These are phyloP conservation scores for Oryza coarctata DNA, from an alignment of 176 grass and related monocot genomes.

Conservation along the genomic window DNA sequence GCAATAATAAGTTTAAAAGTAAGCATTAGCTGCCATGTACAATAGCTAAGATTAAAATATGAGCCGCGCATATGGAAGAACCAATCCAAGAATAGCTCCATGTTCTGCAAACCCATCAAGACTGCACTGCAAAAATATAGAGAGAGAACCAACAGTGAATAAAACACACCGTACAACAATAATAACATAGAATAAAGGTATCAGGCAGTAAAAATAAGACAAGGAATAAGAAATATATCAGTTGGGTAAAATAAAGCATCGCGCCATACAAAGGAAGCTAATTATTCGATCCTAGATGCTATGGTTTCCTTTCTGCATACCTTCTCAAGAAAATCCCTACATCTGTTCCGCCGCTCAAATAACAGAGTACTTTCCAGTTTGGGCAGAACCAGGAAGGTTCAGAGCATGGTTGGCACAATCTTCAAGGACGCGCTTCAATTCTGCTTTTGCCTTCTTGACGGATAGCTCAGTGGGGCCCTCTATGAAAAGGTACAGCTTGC, in stretches of 20 bases:
- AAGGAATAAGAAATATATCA: constrained; percentile 22
- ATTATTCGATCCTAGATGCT: not conserved
- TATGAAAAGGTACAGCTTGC: constrained; percentile 90
- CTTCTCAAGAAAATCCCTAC: constrained; percentile 20
- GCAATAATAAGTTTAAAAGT: not conserved
- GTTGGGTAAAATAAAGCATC: not conserved
- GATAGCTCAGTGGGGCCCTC: constrained; percentile 82
- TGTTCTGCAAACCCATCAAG: constrained; percentile 13
- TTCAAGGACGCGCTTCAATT: constrained; percentile 88
- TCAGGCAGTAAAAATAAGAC: not conserved
- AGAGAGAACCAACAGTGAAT: constrained; percentile 28
- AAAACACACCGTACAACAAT: constrained; percentile 9
- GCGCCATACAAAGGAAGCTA: not conserved
- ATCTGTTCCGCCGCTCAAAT: constrained; percentile 48
- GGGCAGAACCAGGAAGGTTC: constrained; percentile 84
- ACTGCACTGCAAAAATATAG: constrained; percentile 29
- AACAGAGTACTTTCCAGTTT: constrained; percentile 91
- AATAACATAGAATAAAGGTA: constrained; percentile 8
- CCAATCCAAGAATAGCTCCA: constrained; percentile 11
- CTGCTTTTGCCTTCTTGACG: constrained; percentile 92
- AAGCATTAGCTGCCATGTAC: constrained; percentile 30
- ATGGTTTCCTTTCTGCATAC: constrained; percentile 15
- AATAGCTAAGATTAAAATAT: constrained; percentile 18
- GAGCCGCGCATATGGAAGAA: not conserved
- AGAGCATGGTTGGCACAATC: constrained; percentile 76